Percentiles rank a stretch among this genome's conserved stretches.
Evolutionary conservation across 2,329 filamentous ascomycete genomes (phyloP).

Genomic region (Alternaria sp.): DNA sequence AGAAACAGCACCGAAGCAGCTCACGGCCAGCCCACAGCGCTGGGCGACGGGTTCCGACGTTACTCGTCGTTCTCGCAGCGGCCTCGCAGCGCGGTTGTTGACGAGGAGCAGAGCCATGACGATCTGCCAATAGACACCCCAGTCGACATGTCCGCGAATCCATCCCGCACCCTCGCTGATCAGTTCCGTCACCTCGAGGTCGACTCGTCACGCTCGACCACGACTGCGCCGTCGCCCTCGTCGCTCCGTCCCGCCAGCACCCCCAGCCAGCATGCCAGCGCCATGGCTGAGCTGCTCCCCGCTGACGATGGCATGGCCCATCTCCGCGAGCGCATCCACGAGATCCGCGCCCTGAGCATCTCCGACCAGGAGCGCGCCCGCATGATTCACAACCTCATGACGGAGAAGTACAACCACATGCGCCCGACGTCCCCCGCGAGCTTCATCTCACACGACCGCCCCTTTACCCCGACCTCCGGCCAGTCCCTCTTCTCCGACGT

Average conservation of each 20-base stretch:
- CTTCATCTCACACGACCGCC: constrained; percentile 48
- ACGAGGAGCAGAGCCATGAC: constrained; percentile 31
- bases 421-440: constrained; percentile 48
- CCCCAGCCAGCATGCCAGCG: constrained; percentile 30
- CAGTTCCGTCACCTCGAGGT: constrained; percentile 36
- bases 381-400: constrained; percentile 59
- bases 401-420: constrained; percentile 52
- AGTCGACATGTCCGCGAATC: constrained; percentile 42
- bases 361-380: constrained; percentile 58
- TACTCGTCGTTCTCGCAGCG: constrained; percentile 32
- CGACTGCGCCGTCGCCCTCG: constrained; percentile 30
- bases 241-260: constrained; percentile 14
- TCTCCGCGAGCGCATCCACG: constrained; percentile 55
- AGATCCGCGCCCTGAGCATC: constrained; percentile 53
- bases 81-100: constrained; percentile 30
- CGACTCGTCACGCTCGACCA: constrained; percentile 29
- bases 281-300: constrained; percentile 50
- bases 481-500: constrained; percentile 44
- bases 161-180: constrained; percentile 34
- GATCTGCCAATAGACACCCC: constrained; percentile 34
- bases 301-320: constrained; percentile 59
- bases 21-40: constrained; percentile 12
- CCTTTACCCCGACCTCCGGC: constrained; percentile 46
- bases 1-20: constrained; percentile 9
- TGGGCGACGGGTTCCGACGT: constrained; percentile 25